A percentile compares a stretch with the other conserved stretches of the same genome.
phyloP scores from a whole-genome alignment of 139 green algal genomes.

The Edaphochlamys debaryana region DNA sequence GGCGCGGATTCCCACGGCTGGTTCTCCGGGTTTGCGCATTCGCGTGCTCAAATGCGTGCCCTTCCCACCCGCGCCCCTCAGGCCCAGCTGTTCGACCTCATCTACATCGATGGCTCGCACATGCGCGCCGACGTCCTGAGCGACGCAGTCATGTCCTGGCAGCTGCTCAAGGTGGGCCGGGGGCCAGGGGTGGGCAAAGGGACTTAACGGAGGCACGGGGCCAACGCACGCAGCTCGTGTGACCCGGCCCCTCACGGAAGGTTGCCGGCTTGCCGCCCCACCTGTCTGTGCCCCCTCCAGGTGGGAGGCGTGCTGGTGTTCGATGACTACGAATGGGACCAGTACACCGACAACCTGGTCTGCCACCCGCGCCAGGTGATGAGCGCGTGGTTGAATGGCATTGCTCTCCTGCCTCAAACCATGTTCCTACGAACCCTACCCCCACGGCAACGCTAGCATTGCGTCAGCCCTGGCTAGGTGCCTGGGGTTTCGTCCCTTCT shows the following conservation, averaged over 20 bases:
- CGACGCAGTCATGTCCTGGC: constrained; percentile 23
- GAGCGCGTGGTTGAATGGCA: not conserved
- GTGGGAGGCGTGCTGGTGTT: constrained; percentile 27
- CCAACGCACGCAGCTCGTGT: not conserved
- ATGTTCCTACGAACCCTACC: too few relatives aligned
- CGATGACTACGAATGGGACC: constrained; percentile 35
- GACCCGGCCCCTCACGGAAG: not conserved
- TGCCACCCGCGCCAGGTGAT: constrained; percentile 17
- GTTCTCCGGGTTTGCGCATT: not conserved
- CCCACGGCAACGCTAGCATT: too few relatives aligned
- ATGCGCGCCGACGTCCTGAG: constrained; percentile 19
- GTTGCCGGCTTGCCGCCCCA: not conserved
- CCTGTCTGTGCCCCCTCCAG: not conserved
- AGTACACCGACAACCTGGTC: constrained; percentile 9
- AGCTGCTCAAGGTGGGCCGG: constrained; percentile 9
- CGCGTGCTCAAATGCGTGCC: too few relatives aligned
- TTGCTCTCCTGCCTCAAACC: too few relatives aligned
- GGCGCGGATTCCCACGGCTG: too few relatives aligned
- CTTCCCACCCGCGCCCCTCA: too few relatives aligned
- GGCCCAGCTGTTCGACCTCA: not conserved
- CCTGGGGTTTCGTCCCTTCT: too few relatives aligned
- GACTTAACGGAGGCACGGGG: too few relatives aligned
- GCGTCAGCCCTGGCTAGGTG: too few relatives aligned
- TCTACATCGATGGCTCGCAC: constrained; percentile 32
- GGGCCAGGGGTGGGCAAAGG: not conserved